These are phyloP conservation scores for Boletales sp. DNA, from an alignment of 768 basidiomycete species.

Conservation along the genomic window DNA sequence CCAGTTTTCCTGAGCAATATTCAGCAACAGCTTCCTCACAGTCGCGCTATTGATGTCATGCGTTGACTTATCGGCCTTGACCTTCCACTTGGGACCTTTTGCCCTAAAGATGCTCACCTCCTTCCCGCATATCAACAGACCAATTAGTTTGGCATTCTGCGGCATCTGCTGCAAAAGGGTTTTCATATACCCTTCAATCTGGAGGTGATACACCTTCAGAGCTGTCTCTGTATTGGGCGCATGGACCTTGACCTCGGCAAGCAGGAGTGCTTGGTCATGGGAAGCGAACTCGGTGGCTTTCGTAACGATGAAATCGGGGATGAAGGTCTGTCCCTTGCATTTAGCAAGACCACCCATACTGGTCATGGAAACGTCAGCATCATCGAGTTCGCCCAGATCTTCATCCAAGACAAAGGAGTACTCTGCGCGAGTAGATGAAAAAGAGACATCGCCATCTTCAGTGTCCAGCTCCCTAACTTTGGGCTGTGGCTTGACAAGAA, in stretches of 20 bases:
- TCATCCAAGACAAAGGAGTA: too few relatives aligned
- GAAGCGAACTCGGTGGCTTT: not conserved
- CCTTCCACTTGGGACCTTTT: not conserved
- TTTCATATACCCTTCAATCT: not conserved
- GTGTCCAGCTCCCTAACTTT: not conserved
- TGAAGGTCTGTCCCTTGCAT: not conserved
- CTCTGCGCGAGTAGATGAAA: not conserved
- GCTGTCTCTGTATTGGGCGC: not conserved
- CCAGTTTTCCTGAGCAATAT: not conserved
- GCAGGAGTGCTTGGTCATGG: not conserved
- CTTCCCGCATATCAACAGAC: constrained; percentile 1
- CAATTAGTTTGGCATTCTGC: not conserved
- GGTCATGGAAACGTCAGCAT: not conserved
- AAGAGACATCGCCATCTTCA: not conserved
- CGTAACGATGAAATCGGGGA: not conserved
- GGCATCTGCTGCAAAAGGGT: not conserved
- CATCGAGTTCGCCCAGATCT: too few relatives aligned
- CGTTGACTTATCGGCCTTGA: not conserved
- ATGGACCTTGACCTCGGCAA: not conserved
- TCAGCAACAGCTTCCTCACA: not conserved
- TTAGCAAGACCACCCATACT: not conserved
- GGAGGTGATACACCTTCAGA: not conserved
- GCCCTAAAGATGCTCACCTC: not conserved
- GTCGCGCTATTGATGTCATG: not conserved
- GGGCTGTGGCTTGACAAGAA: constrained; percentile 1